Base-by-base conservation (phyloP, 352 stramenopile species). In the Pythium sukuiense region DNA sequence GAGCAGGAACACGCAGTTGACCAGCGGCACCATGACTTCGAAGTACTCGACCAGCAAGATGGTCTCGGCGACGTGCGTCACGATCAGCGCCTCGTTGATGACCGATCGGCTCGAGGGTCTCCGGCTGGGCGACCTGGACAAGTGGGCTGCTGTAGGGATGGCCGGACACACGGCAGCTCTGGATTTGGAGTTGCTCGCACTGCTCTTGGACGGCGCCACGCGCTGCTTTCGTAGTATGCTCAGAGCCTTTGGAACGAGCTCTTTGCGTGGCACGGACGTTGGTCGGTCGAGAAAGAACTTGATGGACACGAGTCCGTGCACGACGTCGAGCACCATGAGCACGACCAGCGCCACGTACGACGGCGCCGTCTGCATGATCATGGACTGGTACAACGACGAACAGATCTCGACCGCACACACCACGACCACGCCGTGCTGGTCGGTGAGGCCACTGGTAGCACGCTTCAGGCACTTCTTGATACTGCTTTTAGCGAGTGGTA, bases 11-110 rank as follows among this genome's bases (percentile, higher is more conserved):
- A 67, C 20, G 12, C 9, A 20, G 45, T 71, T 75, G 30, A 70
- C 24, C 2, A 75, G 30, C 24, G 69, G 69, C n/a, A 75, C 55
- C 29, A 46, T 37, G 16, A 75, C 59, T 41, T 71, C 69, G 2
- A 71, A 54, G 49, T 75, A 75, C 60, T 75, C 63, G 48, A 71
- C 60, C 27, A 75, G 63, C 26, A 75, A 39, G 33, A 75, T 71
- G 2, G 54, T 48, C n/a, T 75, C 69, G 18, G 69, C 69, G 16
- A 64, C 60, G 33, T 39, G 5, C 1, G 50, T 37, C 1, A 68
- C 11, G 11, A 69, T n/a, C 13, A 74, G 59, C 12, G 69, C 62
- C 26, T 68, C 52, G 16, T 49, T 49, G 18, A 26, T 26, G 18
- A 61, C 24, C 26, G 20, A 24, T 24, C 20, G 20, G 12, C 8